Conservation (phyloP, 2,329 filamentous ascomycete species). For the Xylariaceae sp. region DNA sequence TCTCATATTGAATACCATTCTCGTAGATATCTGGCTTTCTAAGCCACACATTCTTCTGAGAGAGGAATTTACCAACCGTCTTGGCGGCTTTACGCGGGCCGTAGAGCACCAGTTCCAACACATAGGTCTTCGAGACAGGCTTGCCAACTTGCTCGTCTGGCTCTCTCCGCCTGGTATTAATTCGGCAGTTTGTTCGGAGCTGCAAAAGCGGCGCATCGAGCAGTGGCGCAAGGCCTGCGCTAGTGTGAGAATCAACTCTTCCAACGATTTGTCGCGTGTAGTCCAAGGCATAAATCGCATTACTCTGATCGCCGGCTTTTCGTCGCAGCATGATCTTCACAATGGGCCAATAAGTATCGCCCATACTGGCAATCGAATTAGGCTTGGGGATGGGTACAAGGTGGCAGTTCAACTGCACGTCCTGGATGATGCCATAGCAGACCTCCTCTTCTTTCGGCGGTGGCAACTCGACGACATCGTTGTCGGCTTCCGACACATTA, state of each 20-base stretch:
- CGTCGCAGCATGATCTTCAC: slow-evolving; percentile 69
- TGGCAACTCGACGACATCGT: slow-evolving; percentile 53
- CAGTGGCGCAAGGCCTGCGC: slow-evolving; percentile 63
- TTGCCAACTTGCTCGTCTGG: slow-evolving; percentile 60
- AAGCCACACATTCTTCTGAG: slow-evolving; percentile 62
- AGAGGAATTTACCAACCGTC: slow-evolving; percentile 63
- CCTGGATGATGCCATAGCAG: slow-evolving; percentile 73
- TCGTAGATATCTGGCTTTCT: slow-evolving; percentile 49
- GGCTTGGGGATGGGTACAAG: slow-evolving; percentile 65
- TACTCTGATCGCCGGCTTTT: slow-evolving; percentile 47
- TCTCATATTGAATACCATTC: slow-evolving; percentile 64
- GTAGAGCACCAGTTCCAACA: slow-evolving; percentile 71
- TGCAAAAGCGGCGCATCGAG: slow-evolving; percentile 61
- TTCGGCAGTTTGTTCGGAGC: slow-evolving; percentile 66
- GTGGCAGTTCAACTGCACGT: slow-evolving; percentile 60
- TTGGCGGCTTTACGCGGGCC: slow-evolving; percentile 62
- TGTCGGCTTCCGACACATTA: slow-evolving; percentile 36
- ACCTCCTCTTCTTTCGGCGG: slow-evolving; percentile 65
- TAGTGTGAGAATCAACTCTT: slow-evolving; percentile 62
- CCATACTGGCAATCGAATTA: slow-evolving; percentile 52
- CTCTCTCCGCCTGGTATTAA: slow-evolving; percentile 60
- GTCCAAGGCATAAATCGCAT: slow-evolving; percentile 69
- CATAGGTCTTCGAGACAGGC: slow-evolving; percentile 54
- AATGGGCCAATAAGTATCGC: slow-evolving; percentile 59
- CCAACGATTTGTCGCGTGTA: slow-evolving; percentile 68